These are phyloP conservation scores for Colletotrichum simmondsii DNA, from an alignment of 2,329 filamentous ascomycete species.

Conservation along the genomic window DNA sequence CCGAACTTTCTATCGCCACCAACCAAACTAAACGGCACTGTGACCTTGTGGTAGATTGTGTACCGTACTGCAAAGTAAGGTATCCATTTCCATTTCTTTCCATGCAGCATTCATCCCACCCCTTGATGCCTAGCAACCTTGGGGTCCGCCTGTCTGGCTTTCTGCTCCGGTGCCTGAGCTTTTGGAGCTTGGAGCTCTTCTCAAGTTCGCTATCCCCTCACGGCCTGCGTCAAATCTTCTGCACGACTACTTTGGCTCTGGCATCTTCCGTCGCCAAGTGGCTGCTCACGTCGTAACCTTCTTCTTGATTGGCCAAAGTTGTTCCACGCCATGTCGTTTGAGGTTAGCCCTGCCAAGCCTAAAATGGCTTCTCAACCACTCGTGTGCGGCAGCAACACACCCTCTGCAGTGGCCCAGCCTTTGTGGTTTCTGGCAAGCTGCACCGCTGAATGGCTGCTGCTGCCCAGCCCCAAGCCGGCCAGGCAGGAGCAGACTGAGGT, in stretches of 20 bases:
- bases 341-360: conserved; percentile 15
- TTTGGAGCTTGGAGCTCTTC: background rate
- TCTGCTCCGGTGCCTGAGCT: conserved; percentile 7
- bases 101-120: conserved; percentile 18
- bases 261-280: conserved; percentile 26
- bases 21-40: conserved; percentile 1
- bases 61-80: background rate
- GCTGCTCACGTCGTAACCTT: conserved; percentile 4
- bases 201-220: conserved; percentile 3
- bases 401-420: conserved; percentile 23
- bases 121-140: background rate
- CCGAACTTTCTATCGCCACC: conserved; percentile 5
- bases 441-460: conserved; percentile 19
- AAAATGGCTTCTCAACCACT: conserved; percentile 22
- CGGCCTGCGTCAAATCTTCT: background rate
- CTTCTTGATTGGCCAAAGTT: background rate
- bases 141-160: background rate
- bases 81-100: conserved; percentile 5
- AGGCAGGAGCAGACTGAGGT: conserved; percentile 5
- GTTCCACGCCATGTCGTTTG: background rate
- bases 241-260: conserved; percentile 3
- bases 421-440: conserved; percentile 20
- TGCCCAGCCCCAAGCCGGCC: conserved; percentile 31
- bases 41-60: background rate
- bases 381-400: conserved; percentile 25